phyloP scores from a whole-genome alignment of 306 rosid species.

The Cicer arietinum region DNA sequence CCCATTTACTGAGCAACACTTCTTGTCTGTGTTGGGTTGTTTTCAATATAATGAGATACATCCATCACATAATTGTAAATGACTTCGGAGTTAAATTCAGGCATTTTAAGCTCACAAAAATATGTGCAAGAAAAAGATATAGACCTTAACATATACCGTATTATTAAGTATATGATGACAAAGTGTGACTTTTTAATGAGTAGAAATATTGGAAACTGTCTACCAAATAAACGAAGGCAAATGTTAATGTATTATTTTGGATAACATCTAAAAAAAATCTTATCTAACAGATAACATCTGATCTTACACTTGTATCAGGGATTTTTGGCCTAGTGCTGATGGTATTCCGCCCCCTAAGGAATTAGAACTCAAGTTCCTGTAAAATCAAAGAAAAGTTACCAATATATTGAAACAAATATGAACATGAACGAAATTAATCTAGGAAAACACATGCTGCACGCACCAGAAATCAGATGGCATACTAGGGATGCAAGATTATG shows the following conservation, averaged over 20 bases:
- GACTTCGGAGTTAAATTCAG: no score
- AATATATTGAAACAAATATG: slow-evolving; percentile 21
- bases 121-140: slow-evolving; percentile 4
- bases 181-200: slow-evolving; percentile 27
- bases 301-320: slow-evolving; percentile 78
- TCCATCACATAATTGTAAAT: background rate
- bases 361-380: slow-evolving; percentile 91
- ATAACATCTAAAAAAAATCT: slow-evolving; percentile 25
- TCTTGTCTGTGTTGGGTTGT: background rate
- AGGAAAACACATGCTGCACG: slow-evolving; percentile 25
- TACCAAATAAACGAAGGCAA: background rate
- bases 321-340: slow-evolving; percentile 73
- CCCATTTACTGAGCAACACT: background rate
- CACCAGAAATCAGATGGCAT: slow-evolving; percentile 20
- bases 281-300: slow-evolving; percentile 33
- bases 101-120: no score
- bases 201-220: background rate
- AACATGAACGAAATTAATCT: background rate
- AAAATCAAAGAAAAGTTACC: slow-evolving; percentile 34
- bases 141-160: background rate
- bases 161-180: background rate
- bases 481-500: slow-evolving; percentile 19
- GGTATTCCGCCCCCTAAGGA: slow-evolving; percentile 75
- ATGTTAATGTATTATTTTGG: slow-evolving; percentile 3
- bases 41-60: background rate